A percentile compares a stretch with the other conserved stretches of the same genome.
Conservation (phyloP, 164 flowering plant genomes). For the Aristolochia contorta region DNA sequence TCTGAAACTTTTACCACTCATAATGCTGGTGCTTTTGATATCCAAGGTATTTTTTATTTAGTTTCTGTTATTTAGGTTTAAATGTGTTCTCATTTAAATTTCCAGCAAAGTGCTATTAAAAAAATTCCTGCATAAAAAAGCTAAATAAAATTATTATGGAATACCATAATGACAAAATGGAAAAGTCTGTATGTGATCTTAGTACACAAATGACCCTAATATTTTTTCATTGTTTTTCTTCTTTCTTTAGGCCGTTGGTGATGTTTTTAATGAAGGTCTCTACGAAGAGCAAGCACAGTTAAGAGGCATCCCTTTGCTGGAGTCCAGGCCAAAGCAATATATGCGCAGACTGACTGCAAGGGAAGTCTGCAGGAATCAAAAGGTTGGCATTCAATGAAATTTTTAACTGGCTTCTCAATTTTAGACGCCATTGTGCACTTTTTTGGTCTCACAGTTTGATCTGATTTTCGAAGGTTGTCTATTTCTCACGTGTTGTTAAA, state of each 20-base stretch:
- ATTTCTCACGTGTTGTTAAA: conserved; percentile 71
- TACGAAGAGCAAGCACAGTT: conserved; percentile 88
- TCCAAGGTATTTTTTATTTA: conserved; percentile 52
- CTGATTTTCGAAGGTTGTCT: conserved; percentile 50
- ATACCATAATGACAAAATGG: too few relatives aligned
- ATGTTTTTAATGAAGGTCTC: conserved; percentile 90
- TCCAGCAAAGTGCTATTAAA: background rate
- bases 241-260: conserved; percentile 84
- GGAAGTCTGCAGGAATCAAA: conserved; percentile 74
- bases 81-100: too few relatives aligned
- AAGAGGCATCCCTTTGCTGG: conserved; percentile 81
- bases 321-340: conserved; percentile 77
- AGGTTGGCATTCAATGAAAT: conserved; percentile 31
- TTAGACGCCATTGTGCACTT: background rate
- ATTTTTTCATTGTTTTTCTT: too few relatives aligned
- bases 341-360: conserved; percentile 86
- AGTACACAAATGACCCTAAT: too few relatives aligned
- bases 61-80: too few relatives aligned
- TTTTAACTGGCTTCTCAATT: conserved; percentile 2
- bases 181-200: too few relatives aligned
- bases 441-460: conserved; percentile 9
- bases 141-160: too few relatives aligned
- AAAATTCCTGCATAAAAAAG: background rate
- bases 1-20: conserved; percentile 83
- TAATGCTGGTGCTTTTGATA: conserved; percentile 97